Evolutionary conservation across 2,329 filamentous ascomycete species (phyloP).

Genomic region (Fusarium sp.): DNA sequence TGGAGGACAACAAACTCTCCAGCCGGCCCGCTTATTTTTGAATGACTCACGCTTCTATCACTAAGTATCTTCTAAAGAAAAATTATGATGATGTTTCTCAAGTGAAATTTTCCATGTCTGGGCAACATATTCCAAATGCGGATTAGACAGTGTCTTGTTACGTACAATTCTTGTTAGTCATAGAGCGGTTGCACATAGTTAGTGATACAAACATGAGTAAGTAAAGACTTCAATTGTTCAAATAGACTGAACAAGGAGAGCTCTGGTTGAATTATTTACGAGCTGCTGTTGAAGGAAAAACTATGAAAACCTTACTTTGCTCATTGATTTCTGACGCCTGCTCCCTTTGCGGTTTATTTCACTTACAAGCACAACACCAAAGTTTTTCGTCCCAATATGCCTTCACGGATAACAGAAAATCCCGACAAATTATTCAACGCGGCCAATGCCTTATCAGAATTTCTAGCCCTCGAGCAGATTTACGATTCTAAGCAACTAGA

Average conservation of each 20-base stretch:
- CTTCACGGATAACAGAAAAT: not conserved
- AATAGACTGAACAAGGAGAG: not conserved
- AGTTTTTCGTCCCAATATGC: not conserved
- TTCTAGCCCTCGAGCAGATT: conserved; percentile 14
- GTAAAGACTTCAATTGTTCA: not conserved
- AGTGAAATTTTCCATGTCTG: no score
- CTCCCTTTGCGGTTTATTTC: no score
- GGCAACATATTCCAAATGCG: not conserved
- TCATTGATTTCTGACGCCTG: not conserved
- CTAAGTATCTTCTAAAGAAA: no score
- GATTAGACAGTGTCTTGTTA: conserved; percentile 1
- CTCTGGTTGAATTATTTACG: not conserved
- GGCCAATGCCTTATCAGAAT: not conserved
- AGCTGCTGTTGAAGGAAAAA: not conserved
- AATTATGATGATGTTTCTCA: no score
- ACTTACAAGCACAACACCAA: rapidly evolving
- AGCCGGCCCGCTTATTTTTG: no score
- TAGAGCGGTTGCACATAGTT: not conserved
- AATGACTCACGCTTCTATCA: no score
- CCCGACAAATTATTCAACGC: not conserved
- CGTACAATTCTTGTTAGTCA: conserved; percentile 30
- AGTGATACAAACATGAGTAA: conserved; percentile 23
- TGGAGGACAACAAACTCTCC: no score
- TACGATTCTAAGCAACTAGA: conserved; percentile 20
- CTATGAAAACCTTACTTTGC: not conserved